phyloP scores from a whole-genome alignment of 2,329 filamentous ascomycete genomes.

The Fusarium sp. region DNA sequence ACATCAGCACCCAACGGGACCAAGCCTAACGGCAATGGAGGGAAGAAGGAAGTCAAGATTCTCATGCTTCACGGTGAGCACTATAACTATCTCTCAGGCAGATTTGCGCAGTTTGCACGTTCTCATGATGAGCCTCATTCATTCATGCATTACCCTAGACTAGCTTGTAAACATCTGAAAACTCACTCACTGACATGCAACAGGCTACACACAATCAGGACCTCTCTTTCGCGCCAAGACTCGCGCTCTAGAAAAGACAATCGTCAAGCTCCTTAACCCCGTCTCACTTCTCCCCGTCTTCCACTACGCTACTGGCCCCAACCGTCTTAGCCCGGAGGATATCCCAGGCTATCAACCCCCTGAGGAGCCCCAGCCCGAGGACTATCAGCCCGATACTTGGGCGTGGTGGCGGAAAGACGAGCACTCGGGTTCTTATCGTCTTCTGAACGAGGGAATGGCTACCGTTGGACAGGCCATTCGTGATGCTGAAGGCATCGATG shows the following conservation, averaged over 20 bases:
- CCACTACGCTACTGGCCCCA: slow-evolving; percentile 79
- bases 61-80: slow-evolving; percentile 81
- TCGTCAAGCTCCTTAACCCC: slow-evolving; percentile 79
- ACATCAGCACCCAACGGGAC: slow-evolving; percentile 30
- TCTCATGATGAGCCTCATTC: not conserved
- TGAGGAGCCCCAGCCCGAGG: slow-evolving; percentile 59
- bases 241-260: slow-evolving; percentile 85
- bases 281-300: slow-evolving; percentile 68
- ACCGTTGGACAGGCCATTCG: slow-evolving; percentile 73
- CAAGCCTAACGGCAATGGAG: slow-evolving; percentile 53
- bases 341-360: slow-evolving; percentile 76
- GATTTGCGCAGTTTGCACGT: not conserved
- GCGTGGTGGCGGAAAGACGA: slow-evolving; percentile 86
- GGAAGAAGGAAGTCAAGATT: slow-evolving; percentile 72
- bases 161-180: slow-evolving; percentile 7
- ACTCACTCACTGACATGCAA: slow-evolving; percentile 18
- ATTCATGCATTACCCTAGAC: slow-evolving; percentile 6
- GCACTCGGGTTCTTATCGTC: slow-evolving; percentile 73
- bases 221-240: slow-evolving; percentile 89
- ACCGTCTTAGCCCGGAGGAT: slow-evolving; percentile 73
- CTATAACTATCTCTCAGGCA: not conserved
- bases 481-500: slow-evolving; percentile 79
- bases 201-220: slow-evolving; percentile 92
- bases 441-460: slow-evolving; percentile 77
- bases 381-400: slow-evolving; percentile 76